Evolutionary conservation across 163 green algal genomes (phyloP).

Genomic region (Volvox carteri): DNA sequence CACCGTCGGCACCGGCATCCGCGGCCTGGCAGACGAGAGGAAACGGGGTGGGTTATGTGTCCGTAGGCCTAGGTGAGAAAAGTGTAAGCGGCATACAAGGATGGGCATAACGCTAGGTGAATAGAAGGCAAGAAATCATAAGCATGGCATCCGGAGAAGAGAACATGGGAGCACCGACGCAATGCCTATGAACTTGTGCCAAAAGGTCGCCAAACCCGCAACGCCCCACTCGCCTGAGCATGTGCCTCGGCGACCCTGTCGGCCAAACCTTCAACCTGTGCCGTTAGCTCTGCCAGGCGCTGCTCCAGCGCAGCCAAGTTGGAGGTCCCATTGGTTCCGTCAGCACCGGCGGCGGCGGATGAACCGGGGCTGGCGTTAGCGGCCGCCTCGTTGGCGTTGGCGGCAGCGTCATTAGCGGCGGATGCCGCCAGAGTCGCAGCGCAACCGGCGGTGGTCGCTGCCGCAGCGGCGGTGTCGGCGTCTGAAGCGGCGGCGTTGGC

Average conservation of each 20-base stretch:
- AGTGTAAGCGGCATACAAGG: too few relatives aligned
- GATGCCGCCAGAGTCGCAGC: not conserved
- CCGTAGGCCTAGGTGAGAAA: too few relatives aligned
- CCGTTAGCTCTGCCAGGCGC: not conserved
- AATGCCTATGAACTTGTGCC: too few relatives aligned
- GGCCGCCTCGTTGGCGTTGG: not conserved
- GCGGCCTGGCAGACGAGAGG: not conserved
- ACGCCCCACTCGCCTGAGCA: not conserved
- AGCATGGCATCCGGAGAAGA: too few relatives aligned
- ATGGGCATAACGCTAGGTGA: too few relatives aligned
- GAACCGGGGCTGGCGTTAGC: not conserved
- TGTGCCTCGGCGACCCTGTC: not conserved
- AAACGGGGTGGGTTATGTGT: too few relatives aligned
- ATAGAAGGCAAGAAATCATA: too few relatives aligned
- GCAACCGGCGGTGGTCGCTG: not conserved
- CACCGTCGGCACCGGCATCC: not conserved
- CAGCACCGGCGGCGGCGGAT: not conserved
- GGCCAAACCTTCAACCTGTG: not conserved
- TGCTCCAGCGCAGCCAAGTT: not conserved
- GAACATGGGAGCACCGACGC: too few relatives aligned
- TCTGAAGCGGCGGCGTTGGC: not conserved
- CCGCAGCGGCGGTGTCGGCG: not conserved
- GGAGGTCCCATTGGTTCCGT: not conserved
- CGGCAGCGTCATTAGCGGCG: not conserved
- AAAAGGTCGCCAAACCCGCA: too few relatives aligned